Evolutionary conservation across 2,329 filamentous ascomycete genomes (phyloP).

Genomic region (Neofusicoccum umdonicola): DNA sequence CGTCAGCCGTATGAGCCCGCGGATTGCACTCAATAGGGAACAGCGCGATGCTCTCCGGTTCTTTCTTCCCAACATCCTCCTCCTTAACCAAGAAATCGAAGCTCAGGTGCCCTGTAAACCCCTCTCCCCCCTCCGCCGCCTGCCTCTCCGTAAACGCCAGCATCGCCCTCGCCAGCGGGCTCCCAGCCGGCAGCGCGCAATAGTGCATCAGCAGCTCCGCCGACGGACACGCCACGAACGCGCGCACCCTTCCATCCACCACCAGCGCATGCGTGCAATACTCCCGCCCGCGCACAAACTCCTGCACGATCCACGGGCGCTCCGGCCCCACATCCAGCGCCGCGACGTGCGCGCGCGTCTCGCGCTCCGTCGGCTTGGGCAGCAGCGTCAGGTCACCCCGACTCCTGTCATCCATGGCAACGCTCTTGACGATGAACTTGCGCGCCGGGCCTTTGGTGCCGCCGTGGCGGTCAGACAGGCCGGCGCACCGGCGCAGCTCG

Average conservation of each 20-base stretch:
- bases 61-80: conserved; percentile 31
- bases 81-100: conserved; percentile 68
- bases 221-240: conserved; percentile 66
- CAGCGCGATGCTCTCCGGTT: conserved; percentile 39
- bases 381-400: conserved; percentile 64
- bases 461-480: background rate
- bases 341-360: conserved; percentile 57
- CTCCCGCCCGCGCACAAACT: conserved; percentile 64
- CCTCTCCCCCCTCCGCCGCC: conserved; percentile 47
- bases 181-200: conserved; percentile 54
- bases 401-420: conserved; percentile 60
- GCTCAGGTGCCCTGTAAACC: conserved; percentile 67
- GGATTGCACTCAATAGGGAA: conserved; percentile 73
- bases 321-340: conserved; percentile 54
- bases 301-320: conserved; percentile 66
- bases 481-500: conserved; percentile 42
- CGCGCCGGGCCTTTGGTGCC: conserved; percentile 19
- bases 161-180: conserved; percentile 59
- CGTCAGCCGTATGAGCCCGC: conserved; percentile 64
- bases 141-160: conserved; percentile 62
- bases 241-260: conserved; percentile 61
- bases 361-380: conserved; percentile 52
- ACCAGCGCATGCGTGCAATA: conserved; percentile 71
- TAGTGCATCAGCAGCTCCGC: conserved; percentile 66
- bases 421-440: conserved; percentile 64